These are phyloP conservation scores for Alisma plantagoaquatica DNA, from an alignment of 106 monocot genomes.

Conservation along the genomic window DNA sequence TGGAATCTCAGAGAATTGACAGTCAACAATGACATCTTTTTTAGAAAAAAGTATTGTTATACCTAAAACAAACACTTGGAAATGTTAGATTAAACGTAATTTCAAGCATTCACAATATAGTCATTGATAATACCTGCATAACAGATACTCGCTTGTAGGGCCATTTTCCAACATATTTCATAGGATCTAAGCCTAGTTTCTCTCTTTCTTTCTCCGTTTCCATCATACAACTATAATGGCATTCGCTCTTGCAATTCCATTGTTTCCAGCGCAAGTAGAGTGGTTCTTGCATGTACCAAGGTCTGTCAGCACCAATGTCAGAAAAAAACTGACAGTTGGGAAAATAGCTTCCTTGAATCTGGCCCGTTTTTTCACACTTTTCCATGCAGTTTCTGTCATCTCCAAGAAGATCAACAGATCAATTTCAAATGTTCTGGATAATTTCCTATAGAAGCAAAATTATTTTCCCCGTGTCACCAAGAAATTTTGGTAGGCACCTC, in stretches of 20 bases:
- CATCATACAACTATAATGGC: not conserved
- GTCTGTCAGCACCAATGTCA: not conserved
- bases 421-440: too few relatives aligned
- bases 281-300: not conserved
- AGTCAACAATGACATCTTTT: not conserved
- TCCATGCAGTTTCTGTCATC: constrained; percentile 1
- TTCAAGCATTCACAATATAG: too few relatives aligned
- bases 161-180: constrained; percentile 7
- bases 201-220: not conserved
- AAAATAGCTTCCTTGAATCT: not conserved
- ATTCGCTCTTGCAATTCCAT: constrained; percentile 5
- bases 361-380: not conserved
- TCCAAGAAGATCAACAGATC: too few relatives aligned
- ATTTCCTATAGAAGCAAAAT: too few relatives aligned
- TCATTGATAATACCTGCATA: not conserved
- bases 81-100: too few relatives aligned
- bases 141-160: not conserved
- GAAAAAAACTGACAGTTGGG: not conserved
- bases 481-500: too few relatives aligned
- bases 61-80: too few relatives aligned
- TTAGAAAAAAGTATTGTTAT: not conserved
- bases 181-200: constrained; percentile 1
- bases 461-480: too few relatives aligned
- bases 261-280: not conserved
- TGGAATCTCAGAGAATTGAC: not conserved